phyloP scores from a whole-genome alignment of 192 early-diverging fungal genomes.

The Backusella australiensis region DNA sequence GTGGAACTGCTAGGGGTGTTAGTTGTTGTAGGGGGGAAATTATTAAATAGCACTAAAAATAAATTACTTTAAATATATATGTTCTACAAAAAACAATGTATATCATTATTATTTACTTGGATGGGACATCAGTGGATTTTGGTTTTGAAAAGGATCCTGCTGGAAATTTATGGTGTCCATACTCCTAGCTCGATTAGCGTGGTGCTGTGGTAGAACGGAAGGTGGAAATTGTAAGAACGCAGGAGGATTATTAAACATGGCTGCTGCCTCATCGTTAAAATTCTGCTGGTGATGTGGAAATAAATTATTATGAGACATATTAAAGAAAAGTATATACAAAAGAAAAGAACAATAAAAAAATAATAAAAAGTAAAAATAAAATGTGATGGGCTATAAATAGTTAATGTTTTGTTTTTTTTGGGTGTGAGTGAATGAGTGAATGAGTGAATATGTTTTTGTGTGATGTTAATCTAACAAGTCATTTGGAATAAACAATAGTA shows the following conservation, averaged over 20 bases:
- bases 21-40: not conserved
- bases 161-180: not conserved
- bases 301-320: conserved; percentile 8
- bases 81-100: not conserved
- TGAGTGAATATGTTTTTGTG: not conserved
- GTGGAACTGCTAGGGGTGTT: not conserved
- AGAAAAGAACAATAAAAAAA: not conserved
- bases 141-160: not conserved
- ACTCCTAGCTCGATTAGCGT: not conserved
- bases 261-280: not conserved
- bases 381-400: no score
- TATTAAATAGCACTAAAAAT: not conserved
- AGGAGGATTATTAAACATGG: not conserved
- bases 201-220: not conserved
- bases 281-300: not conserved
- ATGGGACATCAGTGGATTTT: conserved; percentile 1
- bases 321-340: not conserved
- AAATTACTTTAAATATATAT: not conserved
- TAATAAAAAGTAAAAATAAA: no score
- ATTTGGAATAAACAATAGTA: not conserved
- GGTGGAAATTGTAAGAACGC: not conserved
- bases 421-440: not conserved
- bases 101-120: conserved; percentile 8
- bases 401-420: not conserved
- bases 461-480: not conserved